Base-by-base conservation (phyloP, 176 grass and related monocot species). In the Thinopyrum elongatum region DNA sequence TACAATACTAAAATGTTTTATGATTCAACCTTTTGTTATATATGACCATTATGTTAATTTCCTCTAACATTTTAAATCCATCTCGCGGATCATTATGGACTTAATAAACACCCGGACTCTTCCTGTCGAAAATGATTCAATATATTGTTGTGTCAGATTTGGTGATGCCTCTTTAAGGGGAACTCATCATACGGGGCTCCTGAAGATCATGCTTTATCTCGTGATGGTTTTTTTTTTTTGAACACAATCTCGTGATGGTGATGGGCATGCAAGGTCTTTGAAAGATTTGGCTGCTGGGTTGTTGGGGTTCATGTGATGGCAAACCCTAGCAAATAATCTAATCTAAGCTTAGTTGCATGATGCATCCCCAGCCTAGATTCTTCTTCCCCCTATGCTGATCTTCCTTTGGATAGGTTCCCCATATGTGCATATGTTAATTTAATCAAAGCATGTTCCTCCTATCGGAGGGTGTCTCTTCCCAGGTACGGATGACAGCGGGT, bases 301-400 rank as follows among this genome's bases (percentile, higher is more conserved):
- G 89, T 84, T 97, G 92, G 95, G 92, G 95, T 61, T 93, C 89
- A 92, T 84, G 85, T 75, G 84, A 77, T 86, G 71, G 86, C 61
- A 81, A 86, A 76, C 74, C 80, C 57, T 87, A 90, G 78, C 84
- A 90, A 80, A 80, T 58, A 83, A 69, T 61, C 7, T 36, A 70
- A 28, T 49, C 22, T 65, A 65, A 30, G 22, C 49, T 25, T 41
- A 16, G 35, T n/a, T 34, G 74, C 75, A 68, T 46, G 66, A 74
- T 77, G 70, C 86, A 34, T 79, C 82, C 71, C 66, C 86, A 77
- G 39, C 90, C 59, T 55, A 89, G 75, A 80, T 86, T 92, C 74
- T 23, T 51, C 87, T 60, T 12, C 77, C 68, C 72, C 83, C 79
- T 82, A 92, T 83, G 83, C 71, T 83, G 86, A 85, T 90, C 65